These are phyloP conservation scores for Penicillium chermesinum DNA, from an alignment of 495 filamentous ascomycete species.

Conservation along the genomic window DNA sequence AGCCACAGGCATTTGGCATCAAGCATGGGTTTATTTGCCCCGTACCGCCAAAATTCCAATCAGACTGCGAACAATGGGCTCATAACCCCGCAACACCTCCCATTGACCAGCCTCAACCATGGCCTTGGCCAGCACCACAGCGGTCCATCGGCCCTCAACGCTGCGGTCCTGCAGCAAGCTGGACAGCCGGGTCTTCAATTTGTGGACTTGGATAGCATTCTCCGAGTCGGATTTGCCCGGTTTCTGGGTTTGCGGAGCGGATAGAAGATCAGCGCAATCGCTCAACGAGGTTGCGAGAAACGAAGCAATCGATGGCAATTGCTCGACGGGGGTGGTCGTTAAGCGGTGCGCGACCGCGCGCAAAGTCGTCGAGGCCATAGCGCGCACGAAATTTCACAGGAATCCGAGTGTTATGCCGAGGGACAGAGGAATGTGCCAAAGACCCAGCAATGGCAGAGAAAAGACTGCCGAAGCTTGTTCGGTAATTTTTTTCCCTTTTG, in stretches of 20 bases:
- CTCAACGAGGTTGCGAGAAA: slow-evolving; percentile 55
- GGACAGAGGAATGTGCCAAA: neutral
- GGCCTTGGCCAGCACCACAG: slow-evolving; percentile 72
- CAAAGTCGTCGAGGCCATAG: slow-evolving; percentile 34
- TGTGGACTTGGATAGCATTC: slow-evolving; percentile 61
- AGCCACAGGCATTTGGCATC: neutral
- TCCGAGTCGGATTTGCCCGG: slow-evolving; percentile 56
- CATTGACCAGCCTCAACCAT: slow-evolving; percentile 74
- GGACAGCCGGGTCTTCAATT: slow-evolving; percentile 70
- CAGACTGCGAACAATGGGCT: slow-evolving; percentile 66
- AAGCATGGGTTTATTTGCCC: neutral
- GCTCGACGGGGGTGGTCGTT: slow-evolving; percentile 54
- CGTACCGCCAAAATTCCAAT: slow-evolving; percentile 64
- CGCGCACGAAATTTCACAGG: neutral
- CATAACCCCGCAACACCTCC: slow-evolving; percentile 65
- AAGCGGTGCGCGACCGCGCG: slow-evolving; percentile 64
- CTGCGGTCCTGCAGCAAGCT: slow-evolving; percentile 68
- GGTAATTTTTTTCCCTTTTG: slow-evolving; percentile 19
- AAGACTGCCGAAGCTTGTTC: slow-evolving; percentile 9
- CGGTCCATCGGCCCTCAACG: slow-evolving; percentile 67
- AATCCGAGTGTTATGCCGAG: no score
- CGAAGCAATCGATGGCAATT: slow-evolving; percentile 60
- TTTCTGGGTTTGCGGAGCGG: slow-evolving; percentile 39
- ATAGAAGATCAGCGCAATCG: slow-evolving; percentile 56
- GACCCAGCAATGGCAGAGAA: slow-evolving; percentile 3